These are phyloP conservation scores for Luzula sylvatica DNA, from an alignment of 176 grass and related monocot genomes.

Conservation along the genomic window DNA sequence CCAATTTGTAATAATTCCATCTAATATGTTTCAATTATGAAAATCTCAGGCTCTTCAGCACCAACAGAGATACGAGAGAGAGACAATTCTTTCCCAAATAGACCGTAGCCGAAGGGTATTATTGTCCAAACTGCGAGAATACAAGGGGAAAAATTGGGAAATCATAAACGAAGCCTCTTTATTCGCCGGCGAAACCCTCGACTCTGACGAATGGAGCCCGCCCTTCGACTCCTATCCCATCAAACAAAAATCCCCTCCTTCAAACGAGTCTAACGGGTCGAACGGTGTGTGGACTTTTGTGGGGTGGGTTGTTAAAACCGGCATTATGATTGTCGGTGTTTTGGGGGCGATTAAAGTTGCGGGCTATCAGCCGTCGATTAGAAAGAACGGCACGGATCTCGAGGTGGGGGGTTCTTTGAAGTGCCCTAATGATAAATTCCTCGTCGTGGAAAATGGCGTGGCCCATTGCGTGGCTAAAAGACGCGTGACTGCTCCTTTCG, in stretches of 20 bases:
- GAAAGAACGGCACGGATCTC: slow-evolving; percentile 25
- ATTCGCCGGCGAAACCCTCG: slow-evolving; percentile 66
- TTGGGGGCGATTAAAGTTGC: slow-evolving; percentile 47
- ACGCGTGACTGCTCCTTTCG: slow-evolving; percentile 60
- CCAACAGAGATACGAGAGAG: slow-evolving; percentile 72
- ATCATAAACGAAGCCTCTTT: slow-evolving; percentile 61
- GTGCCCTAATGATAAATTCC: slow-evolving; percentile 54
- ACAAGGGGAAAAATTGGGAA: slow-evolving; percentile 65
- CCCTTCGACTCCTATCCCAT: slow-evolving; percentile 53
- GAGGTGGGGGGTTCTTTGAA: slow-evolving; percentile 5
- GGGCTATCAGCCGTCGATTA: slow-evolving; percentile 34
- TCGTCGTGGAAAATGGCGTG: slow-evolving; percentile 51
- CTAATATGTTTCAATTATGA: background rate
- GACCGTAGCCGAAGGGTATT: slow-evolving; percentile 52
- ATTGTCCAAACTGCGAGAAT: slow-evolving; percentile 60
- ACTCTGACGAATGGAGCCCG: slow-evolving; percentile 52
- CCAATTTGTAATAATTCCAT: too few species aligned
- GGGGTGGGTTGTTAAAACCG: slow-evolving; percentile 58
- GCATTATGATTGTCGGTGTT: slow-evolving; percentile 39
- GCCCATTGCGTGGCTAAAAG: slow-evolving; percentile 66
- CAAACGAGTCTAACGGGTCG: background rate
- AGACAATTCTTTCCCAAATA: slow-evolving; percentile 55
- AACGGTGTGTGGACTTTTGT: slow-evolving; percentile 39
- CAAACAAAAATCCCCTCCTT: background rate
- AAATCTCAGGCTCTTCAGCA: slow-evolving; percentile 62